A percentile compares a stretch with the other conserved stretches of the same genome.
These are phyloP conservation scores for Colletotrichum shisoi DNA, from an alignment of 2,329 filamentous ascomycete genomes.

Conservation along the genomic window DNA sequence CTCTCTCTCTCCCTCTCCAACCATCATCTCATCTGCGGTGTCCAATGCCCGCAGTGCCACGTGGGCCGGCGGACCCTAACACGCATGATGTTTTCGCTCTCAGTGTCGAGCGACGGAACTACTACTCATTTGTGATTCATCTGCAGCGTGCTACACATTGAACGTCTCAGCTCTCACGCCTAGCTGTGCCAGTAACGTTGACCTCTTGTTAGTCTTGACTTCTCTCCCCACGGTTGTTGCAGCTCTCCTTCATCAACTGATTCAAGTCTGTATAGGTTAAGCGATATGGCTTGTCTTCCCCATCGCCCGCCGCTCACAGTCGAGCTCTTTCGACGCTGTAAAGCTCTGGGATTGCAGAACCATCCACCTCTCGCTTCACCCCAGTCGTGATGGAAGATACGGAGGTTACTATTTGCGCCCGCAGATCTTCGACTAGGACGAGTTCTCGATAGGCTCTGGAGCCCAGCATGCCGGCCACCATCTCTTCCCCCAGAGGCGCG, in stretches of 20 bases:
- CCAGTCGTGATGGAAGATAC: not conserved
- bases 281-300: not conserved
- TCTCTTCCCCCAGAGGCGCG: not conserved
- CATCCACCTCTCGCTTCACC: conserved; percentile 3
- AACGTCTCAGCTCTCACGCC: conserved; percentile 9
- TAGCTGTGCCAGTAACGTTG: not conserved
- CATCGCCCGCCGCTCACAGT: not conserved
- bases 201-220: not conserved
- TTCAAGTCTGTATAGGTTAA: not conserved
- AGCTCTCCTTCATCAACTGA: not conserved
- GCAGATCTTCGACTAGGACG: not conserved
- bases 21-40: conserved; percentile 18
- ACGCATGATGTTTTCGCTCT: conserved; percentile 8
- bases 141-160: conserved; percentile 1
- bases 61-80: conserved; percentile 10
- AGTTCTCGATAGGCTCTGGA: not conserved
- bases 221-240: not conserved
- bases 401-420: not conserved
- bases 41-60: conserved; percentile 11
- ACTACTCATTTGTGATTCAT: not conserved
- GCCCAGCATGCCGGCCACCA: not conserved
- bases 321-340: not conserved
- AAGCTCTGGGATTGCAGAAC: not conserved
- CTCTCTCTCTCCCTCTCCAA: too few species aligned
- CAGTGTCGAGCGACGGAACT: not conserved